phyloP scores from a whole-genome alignment of 257 asterid species.

The Lycium ferocissimum region DNA sequence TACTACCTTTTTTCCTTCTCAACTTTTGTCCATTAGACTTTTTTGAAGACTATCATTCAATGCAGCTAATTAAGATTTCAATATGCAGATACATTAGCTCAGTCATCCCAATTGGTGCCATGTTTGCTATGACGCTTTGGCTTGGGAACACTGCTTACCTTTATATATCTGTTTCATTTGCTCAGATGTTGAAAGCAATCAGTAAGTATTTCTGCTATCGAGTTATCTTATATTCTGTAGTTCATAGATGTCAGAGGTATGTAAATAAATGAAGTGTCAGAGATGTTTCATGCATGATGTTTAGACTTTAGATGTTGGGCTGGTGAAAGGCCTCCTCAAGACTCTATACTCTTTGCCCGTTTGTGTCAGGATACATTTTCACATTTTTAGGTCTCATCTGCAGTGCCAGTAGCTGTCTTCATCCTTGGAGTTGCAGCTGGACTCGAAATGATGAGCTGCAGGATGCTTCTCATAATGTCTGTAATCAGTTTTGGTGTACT shows the following conservation, averaged over 20 bases:
- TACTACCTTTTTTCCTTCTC: not conserved
- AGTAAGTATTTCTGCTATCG: slow-evolving; percentile 59
- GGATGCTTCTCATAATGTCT: slow-evolving; percentile 98
- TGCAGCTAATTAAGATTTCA: slow-evolving; percentile 27
- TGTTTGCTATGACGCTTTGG: slow-evolving; percentile 99
- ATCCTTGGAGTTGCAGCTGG: slow-evolving; percentile 95
- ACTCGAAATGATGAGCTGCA: slow-evolving; percentile 88
- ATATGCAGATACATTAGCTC: slow-evolving; percentile 74
- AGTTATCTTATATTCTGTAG: slow-evolving; percentile 7
- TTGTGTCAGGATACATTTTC: not conserved
- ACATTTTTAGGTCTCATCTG: slow-evolving; percentile 38
- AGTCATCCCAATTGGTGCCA: slow-evolving; percentile 94
- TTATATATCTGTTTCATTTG: slow-evolving; percentile 95
- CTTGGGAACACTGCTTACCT: slow-evolving; percentile 99
- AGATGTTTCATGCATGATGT: not conserved
- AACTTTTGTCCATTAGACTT: not conserved
- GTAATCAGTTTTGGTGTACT: slow-evolving; percentile 92
- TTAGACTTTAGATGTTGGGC: slow-evolving; percentile 16
- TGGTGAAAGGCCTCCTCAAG: not conserved
- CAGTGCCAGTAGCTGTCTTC: slow-evolving; percentile 99
- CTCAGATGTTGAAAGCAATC: slow-evolving; percentile 98
- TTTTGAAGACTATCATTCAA: not conserved
- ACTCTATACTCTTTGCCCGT: not conserved
- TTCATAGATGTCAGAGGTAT: not conserved
- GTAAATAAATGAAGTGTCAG: slow-evolving; percentile 1